Evolutionary conservation across 2,329 filamentous ascomycete species (phyloP).

Genomic region (Aspergillus jensenii): DNA sequence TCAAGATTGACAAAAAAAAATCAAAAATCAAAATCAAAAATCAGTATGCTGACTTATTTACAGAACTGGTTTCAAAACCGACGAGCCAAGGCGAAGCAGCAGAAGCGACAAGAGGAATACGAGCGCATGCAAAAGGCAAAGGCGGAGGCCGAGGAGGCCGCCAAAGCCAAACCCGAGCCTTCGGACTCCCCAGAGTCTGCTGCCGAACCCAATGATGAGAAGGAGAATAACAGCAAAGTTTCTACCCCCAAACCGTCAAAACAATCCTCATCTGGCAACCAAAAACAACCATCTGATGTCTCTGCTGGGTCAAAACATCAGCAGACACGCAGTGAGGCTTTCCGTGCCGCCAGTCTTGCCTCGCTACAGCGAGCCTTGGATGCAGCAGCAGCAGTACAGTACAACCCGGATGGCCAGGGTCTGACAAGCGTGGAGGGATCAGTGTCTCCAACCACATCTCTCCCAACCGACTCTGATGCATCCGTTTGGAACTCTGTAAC

Average conservation of each 20-base stretch:
- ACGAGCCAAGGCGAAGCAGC: constrained; percentile 53
- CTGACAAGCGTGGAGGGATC: constrained; percentile 28
- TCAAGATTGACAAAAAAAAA: background rate
- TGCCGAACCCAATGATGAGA: constrained; percentile 24
- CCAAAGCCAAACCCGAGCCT: constrained; percentile 31
- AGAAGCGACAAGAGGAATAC: constrained; percentile 51
- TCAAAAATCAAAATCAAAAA: background rate
- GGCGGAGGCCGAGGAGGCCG: constrained; percentile 36
- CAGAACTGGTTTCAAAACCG: constrained; percentile 57
- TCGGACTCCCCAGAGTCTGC: constrained; percentile 25
- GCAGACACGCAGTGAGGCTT: constrained; percentile 38
- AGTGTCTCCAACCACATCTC: constrained; percentile 29
- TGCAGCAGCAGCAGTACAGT: constrained; percentile 42
- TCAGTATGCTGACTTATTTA: background rate
- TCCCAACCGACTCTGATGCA: constrained; percentile 12
- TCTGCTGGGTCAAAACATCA: constrained; percentile 33
- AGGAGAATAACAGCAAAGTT: constrained; percentile 24
- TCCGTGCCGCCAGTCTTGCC: constrained; percentile 43
- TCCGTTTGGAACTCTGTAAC: constrained; percentile 15
- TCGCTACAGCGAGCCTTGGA: constrained; percentile 47
- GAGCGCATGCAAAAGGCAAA: constrained; percentile 46
- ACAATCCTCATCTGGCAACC: constrained; percentile 19
- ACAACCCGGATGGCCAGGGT: constrained; percentile 21
- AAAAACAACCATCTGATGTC: constrained; percentile 20
- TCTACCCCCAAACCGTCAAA: constrained; percentile 29